Conservation (phyloP, 441 rosid species). For the Croton laevigatus region DNA sequence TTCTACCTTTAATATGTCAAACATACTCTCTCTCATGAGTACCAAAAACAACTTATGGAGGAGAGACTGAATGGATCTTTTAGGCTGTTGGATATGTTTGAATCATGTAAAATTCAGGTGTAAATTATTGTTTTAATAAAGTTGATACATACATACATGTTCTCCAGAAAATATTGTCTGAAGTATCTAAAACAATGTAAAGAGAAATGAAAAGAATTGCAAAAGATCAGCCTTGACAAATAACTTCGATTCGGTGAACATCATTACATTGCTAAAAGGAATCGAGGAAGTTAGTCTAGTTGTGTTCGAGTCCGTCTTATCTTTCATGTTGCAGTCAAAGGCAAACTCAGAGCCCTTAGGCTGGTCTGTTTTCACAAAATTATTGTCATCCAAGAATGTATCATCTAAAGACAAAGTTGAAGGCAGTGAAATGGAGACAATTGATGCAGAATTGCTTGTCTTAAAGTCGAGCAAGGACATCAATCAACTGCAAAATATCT, state of each 20-base stretch:
- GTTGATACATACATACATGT: conserved; percentile 19
- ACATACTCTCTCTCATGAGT: too few relatives aligned
- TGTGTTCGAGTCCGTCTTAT: conserved; percentile 33
- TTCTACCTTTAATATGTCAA: too few relatives aligned
- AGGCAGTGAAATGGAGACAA: conserved; percentile 2
- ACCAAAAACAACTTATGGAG: too few relatives aligned
- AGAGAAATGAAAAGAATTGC: conserved; percentile 21
- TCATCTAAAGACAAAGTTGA: background rate
- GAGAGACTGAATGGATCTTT: too few relatives aligned
- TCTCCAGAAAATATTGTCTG: conserved; percentile 28
- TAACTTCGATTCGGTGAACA: background rate
- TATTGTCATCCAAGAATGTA: conserved; percentile 23
- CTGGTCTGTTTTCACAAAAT: conserved; percentile 33
- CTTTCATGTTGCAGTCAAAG: conserved; percentile 24
- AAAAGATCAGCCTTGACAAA: background rate
- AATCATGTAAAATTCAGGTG: conserved; percentile 27
- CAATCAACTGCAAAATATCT: conserved; percentile 1
- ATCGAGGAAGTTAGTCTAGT: conserved; percentile 19
- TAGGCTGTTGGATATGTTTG: conserved; percentile 7
- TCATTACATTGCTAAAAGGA: conserved; percentile 22
- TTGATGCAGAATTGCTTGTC: conserved; percentile 19
- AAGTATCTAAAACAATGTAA: conserved; percentile 22
- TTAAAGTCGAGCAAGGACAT: conserved; percentile 25
- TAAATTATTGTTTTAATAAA: conserved; percentile 15
- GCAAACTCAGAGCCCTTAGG: conserved; percentile 19